Base-by-base conservation (phyloP, 2,329 filamentous ascomycete species). In the Colletotrichum viniferum region DNA sequence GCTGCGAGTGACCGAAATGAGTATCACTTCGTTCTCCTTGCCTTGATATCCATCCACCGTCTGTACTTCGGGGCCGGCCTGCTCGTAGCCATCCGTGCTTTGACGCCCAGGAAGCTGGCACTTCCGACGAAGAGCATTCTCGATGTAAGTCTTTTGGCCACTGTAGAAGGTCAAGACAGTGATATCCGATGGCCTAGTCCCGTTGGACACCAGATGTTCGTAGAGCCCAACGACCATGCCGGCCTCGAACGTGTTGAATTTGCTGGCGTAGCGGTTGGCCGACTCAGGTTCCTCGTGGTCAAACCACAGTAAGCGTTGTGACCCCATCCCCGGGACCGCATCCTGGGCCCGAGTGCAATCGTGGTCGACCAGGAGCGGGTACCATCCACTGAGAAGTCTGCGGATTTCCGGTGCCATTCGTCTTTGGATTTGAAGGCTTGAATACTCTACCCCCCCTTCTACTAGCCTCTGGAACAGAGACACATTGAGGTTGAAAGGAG, bases 21-120 rank as follows among this genome's bases (percentile, higher is more conserved):
- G 82, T 12, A 98, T 88, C 10, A 98, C 87, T 28, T 96, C 94
- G 77, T 98, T 98, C 81, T 98, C 95, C 79, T 98, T 95, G 14
- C 96, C 96, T 82, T 98, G 96, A 80, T 96, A 98, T 0, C 94
- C 95, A 80, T 98, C 96, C 0, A 98, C 94, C 0, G 96, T 98
- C 34, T 75, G 80, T 79, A 84, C 48, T 90, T 80, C 60, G 77
- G 55, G 71, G 62, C 12, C 48, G 52, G 68, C 80, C 60, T 43
- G 79, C 56, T 52, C 85, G 81, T 48, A 48, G 21, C 79, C 77
- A n/a, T 48, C 21, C 7, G 18, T 38, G 28, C n/a, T 7, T 34
- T 28, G n/a, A 18, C 16, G 36, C 28, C 36, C 62, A 21, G 5
- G n/a, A n/a, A 9, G 7, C n/a, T 26, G 43, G 9, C 26, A 26